A percentile compares a stretch with the other conserved stretches of the same genome.
Conservation (phyloP, 106 monocot species). For the Dioscorea alata region DNA sequence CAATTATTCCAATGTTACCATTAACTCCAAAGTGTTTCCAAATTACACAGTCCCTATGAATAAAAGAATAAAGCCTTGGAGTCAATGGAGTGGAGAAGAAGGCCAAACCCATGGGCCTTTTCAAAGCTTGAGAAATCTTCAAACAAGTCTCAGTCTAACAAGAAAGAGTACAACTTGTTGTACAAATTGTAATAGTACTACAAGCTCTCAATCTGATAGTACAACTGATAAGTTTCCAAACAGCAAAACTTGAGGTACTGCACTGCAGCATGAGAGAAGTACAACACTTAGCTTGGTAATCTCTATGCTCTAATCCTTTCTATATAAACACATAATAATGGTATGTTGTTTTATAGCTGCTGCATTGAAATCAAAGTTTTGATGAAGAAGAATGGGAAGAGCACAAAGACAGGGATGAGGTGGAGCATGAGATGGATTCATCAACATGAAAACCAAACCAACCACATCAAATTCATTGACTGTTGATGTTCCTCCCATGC, state of each 20-base stretch:
- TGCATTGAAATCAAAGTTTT: no score
- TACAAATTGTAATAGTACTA: not conserved
- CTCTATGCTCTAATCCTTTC: not conserved
- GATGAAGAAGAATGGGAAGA: not conserved
- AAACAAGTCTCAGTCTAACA: no score
- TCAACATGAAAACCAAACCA: not conserved
- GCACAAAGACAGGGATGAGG: conserved; percentile 7
- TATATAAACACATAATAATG: not conserved
- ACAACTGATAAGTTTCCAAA: not conserved
- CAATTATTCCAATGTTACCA: no score
- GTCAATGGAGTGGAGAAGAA: no score
- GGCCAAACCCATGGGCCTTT: no score
- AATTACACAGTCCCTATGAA: no score
- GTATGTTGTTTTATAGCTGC: no score
- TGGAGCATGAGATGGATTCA: conserved; percentile 4
- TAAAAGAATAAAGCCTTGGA: no score
- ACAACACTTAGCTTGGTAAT: not conserved
- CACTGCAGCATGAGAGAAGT: not conserved
- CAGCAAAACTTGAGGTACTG: not conserved
- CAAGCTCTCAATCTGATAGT: not conserved
- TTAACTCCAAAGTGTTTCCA: no score
- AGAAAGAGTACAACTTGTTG: no score
- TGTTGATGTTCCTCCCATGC: conserved; percentile 17
- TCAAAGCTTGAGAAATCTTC: no score
- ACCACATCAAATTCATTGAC: not conserved